Percentiles rank a stretch among this genome's conserved stretches.
These are phyloP conservation scores for Cyanodermella asteris DNA, from an alignment of 2,329 filamentous ascomycete genomes.

Conservation along the genomic window DNA sequence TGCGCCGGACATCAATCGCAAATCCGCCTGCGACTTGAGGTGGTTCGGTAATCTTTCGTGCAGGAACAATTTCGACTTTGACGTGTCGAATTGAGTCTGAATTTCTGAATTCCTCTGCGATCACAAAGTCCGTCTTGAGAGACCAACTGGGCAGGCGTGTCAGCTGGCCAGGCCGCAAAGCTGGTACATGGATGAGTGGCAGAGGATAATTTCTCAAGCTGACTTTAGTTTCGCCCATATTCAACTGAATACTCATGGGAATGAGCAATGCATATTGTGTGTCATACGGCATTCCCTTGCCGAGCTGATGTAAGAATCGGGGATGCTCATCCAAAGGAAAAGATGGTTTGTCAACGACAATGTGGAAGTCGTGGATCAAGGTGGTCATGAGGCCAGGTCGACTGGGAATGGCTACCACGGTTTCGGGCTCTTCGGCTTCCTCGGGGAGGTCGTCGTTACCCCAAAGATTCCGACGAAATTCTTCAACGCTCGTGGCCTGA, in stretches of 20 bases:
- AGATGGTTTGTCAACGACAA: slow-evolving; percentile 76
- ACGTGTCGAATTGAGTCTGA: slow-evolving; percentile 60
- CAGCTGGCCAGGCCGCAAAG: slow-evolving; percentile 58
- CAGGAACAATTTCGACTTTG: slow-evolving; percentile 64
- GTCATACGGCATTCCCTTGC: slow-evolving; percentile 88
- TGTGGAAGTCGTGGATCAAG: slow-evolving; percentile 61
- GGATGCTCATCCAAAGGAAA: slow-evolving; percentile 68
- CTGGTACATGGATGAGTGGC: slow-evolving; percentile 73
- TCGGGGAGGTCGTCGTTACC: slow-evolving; percentile 62
- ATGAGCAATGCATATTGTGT: slow-evolving; percentile 80
- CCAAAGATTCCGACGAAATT: slow-evolving; percentile 61
- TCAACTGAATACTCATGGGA: slow-evolving; percentile 72
- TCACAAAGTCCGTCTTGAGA: slow-evolving; percentile 74
- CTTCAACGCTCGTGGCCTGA: slow-evolving; percentile 52
- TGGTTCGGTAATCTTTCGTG: slow-evolving; percentile 33
- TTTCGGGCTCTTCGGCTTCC: slow-evolving; percentile 63
- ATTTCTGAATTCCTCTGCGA: slow-evolving; percentile 80
- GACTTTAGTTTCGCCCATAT: slow-evolving; percentile 76
- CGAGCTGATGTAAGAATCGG: slow-evolving; percentile 65
- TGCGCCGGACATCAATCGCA: slow-evolving; percentile 67
- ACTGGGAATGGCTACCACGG: slow-evolving; percentile 64
- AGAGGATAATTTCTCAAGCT: slow-evolving; percentile 82
- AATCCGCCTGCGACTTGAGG: slow-evolving; percentile 42
- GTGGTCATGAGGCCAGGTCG: slow-evolving; percentile 66
- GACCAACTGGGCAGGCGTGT: slow-evolving; percentile 61